A percentile compares a stretch with the other conserved stretches of the same genome.
These are phyloP conservation scores for Chytridium lagenaria DNA, from an alignment of 371 early-diverging fungal genomes.

Conservation along the genomic window DNA sequence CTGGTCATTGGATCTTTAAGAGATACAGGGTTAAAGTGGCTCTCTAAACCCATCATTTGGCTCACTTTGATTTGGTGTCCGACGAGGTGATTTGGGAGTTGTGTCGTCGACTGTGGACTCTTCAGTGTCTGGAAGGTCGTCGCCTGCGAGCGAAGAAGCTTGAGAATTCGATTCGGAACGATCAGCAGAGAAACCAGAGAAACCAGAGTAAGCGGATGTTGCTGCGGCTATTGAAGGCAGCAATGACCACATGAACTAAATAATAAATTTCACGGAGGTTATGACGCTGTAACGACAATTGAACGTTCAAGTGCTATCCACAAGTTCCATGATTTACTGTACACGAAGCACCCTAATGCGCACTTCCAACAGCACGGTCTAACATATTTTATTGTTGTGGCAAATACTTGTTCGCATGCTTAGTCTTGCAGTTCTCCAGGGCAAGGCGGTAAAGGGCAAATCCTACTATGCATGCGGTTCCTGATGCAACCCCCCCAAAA, in stretches of 20 bases:
- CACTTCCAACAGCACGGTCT: no score
- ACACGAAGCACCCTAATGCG: no score
- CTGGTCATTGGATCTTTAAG: not conserved
- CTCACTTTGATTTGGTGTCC: no score
- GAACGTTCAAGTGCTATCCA: not conserved
- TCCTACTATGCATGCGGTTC: slow-evolving; percentile 4
- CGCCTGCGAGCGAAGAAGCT: not conserved
- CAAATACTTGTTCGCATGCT: no score
- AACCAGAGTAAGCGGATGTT: not conserved
- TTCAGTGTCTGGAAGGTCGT: not conserved
- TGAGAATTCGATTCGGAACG: not conserved
- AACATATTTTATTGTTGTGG: no score
- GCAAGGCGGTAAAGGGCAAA: not conserved
- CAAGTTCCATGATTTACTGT: not conserved
- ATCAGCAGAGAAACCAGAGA: slow-evolving; percentile 1
- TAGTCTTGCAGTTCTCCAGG: not conserved
- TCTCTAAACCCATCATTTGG: no score
- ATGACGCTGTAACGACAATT: no score
- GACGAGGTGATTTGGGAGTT: not conserved
- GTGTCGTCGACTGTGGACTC: not conserved
- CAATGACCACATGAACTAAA: slow-evolving; percentile 1
- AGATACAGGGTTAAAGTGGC: no score
- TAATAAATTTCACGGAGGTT: not conserved
- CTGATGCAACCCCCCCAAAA: not conserved
- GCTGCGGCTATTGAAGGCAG: slow-evolving; percentile 9